Percentiles rank a stretch among this genome's conserved stretches.
Evolutionary conservation across 2,329 filamentous ascomycete species (phyloP).

Genomic region (Clarireedia sp.): DNA sequence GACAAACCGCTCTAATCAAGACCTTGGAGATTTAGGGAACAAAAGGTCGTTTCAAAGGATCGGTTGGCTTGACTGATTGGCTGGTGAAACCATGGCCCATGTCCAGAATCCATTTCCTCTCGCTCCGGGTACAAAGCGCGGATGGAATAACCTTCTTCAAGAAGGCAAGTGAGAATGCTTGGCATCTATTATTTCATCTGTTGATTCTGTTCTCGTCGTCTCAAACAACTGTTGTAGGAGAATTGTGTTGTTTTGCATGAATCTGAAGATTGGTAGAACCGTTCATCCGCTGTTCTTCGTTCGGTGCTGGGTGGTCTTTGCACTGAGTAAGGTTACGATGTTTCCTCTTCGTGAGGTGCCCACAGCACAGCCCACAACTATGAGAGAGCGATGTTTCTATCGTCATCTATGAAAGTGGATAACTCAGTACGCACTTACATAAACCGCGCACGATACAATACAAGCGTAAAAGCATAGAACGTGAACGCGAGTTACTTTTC

Average conservation of each 20-base stretch:
- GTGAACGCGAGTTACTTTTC: background rate
- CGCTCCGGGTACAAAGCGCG: background rate
- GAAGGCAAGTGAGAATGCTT: background rate
- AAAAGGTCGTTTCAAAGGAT: background rate
- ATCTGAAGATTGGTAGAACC: background rate
- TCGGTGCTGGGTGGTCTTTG: too few species aligned
- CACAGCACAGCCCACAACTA: too few species aligned
- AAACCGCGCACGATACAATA: background rate
- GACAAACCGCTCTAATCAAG: background rate
- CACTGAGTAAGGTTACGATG: background rate
- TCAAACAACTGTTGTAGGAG: too few species aligned
- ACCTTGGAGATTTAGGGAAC: conserved; percentile 2
- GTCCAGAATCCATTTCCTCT: background rate
- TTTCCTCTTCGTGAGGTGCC: background rate
- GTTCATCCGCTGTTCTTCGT: background rate
- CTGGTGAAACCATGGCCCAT: background rate
- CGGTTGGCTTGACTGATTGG: background rate
- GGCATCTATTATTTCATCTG: background rate
- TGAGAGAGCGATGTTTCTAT: too few species aligned
- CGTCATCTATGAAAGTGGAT: background rate
- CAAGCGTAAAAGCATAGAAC: too few species aligned
- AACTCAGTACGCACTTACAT: background rate
- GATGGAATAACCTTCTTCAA: too few species aligned
- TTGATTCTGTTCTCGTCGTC: background rate
- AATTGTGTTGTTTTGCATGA: too few species aligned